phyloP scores from a whole-genome alignment of 2,329 filamentous ascomycete species.

The Ascochyta viciae-villosae region DNA sequence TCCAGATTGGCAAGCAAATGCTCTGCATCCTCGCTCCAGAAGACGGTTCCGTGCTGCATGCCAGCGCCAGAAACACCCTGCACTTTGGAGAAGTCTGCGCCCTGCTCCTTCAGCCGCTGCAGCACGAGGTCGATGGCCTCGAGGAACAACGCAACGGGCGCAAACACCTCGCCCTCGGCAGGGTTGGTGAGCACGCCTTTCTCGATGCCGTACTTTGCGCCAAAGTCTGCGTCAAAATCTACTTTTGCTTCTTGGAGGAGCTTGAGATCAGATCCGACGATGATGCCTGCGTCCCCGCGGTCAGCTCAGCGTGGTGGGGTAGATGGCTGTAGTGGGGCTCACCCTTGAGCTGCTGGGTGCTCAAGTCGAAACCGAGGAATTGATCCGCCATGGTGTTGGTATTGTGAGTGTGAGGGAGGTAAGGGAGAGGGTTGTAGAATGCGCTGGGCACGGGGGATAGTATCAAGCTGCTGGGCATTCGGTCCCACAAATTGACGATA shows the following conservation, averaged over 20 bases:
- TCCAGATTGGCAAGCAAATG: conserved; percentile 68
- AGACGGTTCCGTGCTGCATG: conserved; percentile 97
- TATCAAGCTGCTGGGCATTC: conserved; percentile 2
- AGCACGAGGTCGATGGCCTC: conserved; percentile 91
- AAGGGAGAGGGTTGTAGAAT: neutral
- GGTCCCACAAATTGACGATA: conserved; percentile 13
- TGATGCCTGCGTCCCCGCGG: conserved; percentile 66
- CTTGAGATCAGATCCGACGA: conserved; percentile 82
- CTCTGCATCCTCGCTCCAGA: conserved; percentile 80
- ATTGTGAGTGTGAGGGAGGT: neutral
- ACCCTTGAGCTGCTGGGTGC: conserved; percentile 96
- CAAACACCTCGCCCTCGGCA: conserved; percentile 85
- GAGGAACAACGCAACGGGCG: conserved; percentile 92
- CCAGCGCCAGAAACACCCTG: conserved; percentile 88
- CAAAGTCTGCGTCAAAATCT: conserved; percentile 90
- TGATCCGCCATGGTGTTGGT: conserved; percentile 55
- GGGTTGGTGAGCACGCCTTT: conserved; percentile 90
- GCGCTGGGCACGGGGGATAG: conserved; percentile 21
- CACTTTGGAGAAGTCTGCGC: conserved; percentile 76
- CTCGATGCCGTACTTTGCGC: conserved; percentile 66
- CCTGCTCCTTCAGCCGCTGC: conserved; percentile 70
- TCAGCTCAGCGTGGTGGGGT: conserved; percentile 36
- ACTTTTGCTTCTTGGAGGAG: conserved; percentile 87
- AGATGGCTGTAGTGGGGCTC: conserved; percentile 41
- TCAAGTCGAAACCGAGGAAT: conserved; percentile 94